These are phyloP conservation scores for Paxillus involutus DNA, from an alignment of 768 basidiomycete species.

Conservation along the genomic window DNA sequence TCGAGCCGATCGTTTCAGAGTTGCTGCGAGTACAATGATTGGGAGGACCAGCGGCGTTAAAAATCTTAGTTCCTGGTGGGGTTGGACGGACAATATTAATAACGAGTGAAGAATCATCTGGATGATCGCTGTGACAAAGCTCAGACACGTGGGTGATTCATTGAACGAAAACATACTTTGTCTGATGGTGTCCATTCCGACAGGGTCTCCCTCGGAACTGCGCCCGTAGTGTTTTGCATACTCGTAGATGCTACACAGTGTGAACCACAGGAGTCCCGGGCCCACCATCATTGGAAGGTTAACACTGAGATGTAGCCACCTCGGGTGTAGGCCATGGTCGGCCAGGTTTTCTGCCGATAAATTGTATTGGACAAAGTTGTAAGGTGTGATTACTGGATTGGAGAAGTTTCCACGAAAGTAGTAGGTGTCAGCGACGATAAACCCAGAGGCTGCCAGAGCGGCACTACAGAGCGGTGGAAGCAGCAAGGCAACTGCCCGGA, in stretches of 20 bases:
- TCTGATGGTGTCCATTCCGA: constrained; percentile 12
- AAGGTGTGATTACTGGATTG: constrained; percentile 31
- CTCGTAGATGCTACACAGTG: constrained; percentile 9
- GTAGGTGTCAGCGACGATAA: constrained; percentile 28
- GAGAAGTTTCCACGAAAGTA: constrained; percentile 30
- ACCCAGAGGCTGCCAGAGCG: constrained; percentile 7
- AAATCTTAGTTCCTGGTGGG: constrained; percentile 42
- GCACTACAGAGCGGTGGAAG: constrained; percentile 24
- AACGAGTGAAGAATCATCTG: constrained; percentile 31
- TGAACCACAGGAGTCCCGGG: constrained; percentile 30
- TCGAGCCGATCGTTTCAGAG: constrained; percentile 22
- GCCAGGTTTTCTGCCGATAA: constrained; percentile 36
- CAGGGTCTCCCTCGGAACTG: constrained; percentile 5
- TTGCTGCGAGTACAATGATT: constrained; percentile 28
- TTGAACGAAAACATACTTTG: constrained; percentile 10
- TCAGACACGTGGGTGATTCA: not conserved
- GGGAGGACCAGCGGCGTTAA: constrained; percentile 36
- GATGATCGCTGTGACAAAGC: constrained; percentile 23
- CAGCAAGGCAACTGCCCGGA: constrained; percentile 7
- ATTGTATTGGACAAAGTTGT: constrained; percentile 40
- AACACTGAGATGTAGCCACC: constrained; percentile 38
- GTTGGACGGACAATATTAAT: constrained; percentile 31
- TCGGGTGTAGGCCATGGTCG: constrained; percentile 39
- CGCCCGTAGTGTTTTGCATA: not conserved
- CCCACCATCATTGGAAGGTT: constrained; percentile 41